Base-by-base conservation (phyloP, 257 asterid genomes). In the Anisodus tanguticus region DNA sequence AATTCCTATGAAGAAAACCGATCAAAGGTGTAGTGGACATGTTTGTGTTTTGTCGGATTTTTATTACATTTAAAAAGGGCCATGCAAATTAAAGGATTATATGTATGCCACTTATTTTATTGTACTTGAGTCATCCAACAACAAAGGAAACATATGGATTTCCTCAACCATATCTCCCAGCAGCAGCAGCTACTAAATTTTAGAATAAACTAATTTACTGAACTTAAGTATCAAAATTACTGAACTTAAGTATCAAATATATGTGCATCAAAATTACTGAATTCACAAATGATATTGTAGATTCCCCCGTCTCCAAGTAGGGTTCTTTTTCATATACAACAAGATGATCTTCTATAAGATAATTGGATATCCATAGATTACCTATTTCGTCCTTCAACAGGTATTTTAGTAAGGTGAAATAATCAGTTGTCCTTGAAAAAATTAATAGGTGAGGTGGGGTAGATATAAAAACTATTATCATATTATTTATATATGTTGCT, bases 21-120 rank as follows among this genome's bases (percentile, higher is more conserved):
- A 69, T 69, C 37, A 13, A 57, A 16, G 54, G 54, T 83, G 60
- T 79, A 47, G 63, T 86, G 80, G 80, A 80, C 89, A 86, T 80
- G 86, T 71, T 83, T 84, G 31, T 39, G 60, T 11, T 16, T 79
- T 86, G 88, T 83, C 86, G 84, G 86, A 78, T 51, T 19, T 81
- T 82, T 45, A 16, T 51, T 51, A 70, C 22, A 85, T 85, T 26
- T 57, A 63, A 31, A 10, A 80, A 55, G 82, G 57, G 58, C 35
- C 81, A 53, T 81, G 76, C 69, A 70, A 45, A 72, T 74, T 8
- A 26, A 62, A 62, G 37, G 54, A 26, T 26, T 26, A 26, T 26
- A 26, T 26, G 3, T 16, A 5, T 6, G 17, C 31, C 66, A 15
- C 66, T 17, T 5, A 15, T 26, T 5, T 54, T 79, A 85, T 85